Evolutionary conservation across 2,329 filamentous ascomycete genomes (phyloP).

Genomic region (Colletotrichum sp.): DNA sequence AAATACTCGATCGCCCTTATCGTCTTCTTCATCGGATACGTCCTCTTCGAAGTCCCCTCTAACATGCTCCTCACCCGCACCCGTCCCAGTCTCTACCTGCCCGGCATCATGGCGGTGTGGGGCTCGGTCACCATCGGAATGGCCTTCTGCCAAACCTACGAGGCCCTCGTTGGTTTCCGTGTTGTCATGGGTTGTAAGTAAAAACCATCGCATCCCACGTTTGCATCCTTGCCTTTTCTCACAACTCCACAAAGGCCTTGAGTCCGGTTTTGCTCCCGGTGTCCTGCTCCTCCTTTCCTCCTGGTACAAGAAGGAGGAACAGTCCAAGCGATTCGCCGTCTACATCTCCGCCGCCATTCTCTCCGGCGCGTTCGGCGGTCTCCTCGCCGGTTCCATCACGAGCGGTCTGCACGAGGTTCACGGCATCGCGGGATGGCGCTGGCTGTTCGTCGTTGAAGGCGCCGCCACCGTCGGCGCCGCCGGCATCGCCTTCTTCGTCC

Average conservation of each 20-base stretch:
- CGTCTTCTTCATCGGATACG: conserved; percentile 75
- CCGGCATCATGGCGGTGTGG: conserved; percentile 66
- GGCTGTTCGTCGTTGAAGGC: conserved; percentile 68
- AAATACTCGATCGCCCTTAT: conserved; percentile 64
- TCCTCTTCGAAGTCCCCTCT: conserved; percentile 67
- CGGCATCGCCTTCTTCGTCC: conserved; percentile 67
- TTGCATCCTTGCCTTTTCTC: neutral
- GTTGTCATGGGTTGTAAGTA: conserved; percentile 50
- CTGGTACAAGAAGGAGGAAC: conserved; percentile 60
- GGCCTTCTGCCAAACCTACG: conserved; percentile 30
- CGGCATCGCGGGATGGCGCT: conserved; percentile 51
- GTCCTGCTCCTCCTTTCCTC: conserved; percentile 67
- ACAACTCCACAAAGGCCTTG: conserved; percentile 54
- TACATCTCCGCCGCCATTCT: conserved; percentile 77
- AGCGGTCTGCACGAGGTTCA: conserved; percentile 59
- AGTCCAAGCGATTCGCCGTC: conserved; percentile 52
- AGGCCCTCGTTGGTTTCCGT: conserved; percentile 35
- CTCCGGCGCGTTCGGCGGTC: conserved; percentile 69
- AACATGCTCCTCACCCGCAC: conserved; percentile 70
- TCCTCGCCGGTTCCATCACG: conserved; percentile 65
- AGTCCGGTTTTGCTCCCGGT: conserved; percentile 65
- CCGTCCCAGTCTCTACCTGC: conserved; percentile 68
- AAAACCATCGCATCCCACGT: neutral
- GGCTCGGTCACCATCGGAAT: conserved; percentile 31
- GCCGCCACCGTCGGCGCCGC: conserved; percentile 69